Evolutionary conservation across 1,139 yeast genomes (phyloP), one percentile per base, ranked within the genome.

Genomic region (Saccharomycopsis crataegensis): DNA sequence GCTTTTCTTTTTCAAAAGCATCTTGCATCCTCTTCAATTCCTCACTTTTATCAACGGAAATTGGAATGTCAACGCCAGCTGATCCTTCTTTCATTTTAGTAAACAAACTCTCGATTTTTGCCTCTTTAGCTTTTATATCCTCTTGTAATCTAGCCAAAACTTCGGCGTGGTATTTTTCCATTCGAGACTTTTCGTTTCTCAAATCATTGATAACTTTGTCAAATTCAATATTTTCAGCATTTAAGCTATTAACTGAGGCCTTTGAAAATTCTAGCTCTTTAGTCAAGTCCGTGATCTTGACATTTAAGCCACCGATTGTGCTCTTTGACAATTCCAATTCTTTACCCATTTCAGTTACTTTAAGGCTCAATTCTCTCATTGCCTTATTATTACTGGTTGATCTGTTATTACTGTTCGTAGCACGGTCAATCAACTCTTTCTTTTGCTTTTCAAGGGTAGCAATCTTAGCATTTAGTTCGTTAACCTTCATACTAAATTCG

Each of bases 401-500:
- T n/a, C 41, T 12, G 16, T 37, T 37, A 14, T 45, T 9, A 8
- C 16, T 31, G 48, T 45, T 45, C 9, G n/a, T 6, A 22, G 16
- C 37, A 4, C 34, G 22, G 37, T 41, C 46, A 28, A 3, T 34
- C 28, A 50, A 17, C 14, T 45, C 56, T 17, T 43, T 45, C 49
- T 44, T 44, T 44, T 54, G 43, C 37, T 43, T 43, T 44, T 53
- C 56, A 6, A 50, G 34, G 3, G 32, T 17, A 4, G 41, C 41
- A 36, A 40, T 48, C 34, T 51, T 38, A 2, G 62, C 62, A 54
- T 71, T 70, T 48, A 73, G 60, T 44, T 68, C 66, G 1, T 62
- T 59, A 11, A 79, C 61, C 55, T 72, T 72, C 0, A 63, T 60
- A 37, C 71, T 69, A 51, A 71, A 67, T 12, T 71, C 70, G 16